Percentiles rank a stretch among this genome's conserved stretches.
Evolutionary conservation across 179 eudicot species (phyloP).

Genomic region (Silene noctiflora): DNA sequence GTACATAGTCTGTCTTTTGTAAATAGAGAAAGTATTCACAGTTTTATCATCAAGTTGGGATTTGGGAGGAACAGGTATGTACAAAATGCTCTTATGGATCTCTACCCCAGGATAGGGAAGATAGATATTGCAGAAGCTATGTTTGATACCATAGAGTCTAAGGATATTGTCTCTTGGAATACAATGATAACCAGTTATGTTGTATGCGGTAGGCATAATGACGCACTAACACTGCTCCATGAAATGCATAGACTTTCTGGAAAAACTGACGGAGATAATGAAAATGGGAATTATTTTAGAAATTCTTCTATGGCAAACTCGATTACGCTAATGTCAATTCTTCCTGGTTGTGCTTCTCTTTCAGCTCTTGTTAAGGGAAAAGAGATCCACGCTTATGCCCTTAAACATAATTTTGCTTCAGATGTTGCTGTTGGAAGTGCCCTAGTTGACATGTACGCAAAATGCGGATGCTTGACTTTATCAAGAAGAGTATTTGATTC

Average conservation of each 20-base stretch:
- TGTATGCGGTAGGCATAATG: slow-evolving; percentile 38
- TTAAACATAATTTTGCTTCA: slow-evolving; percentile 35
- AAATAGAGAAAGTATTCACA: slow-evolving; percentile 38
- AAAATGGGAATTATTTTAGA: slow-evolving; percentile 13
- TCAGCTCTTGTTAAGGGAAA: slow-evolving; percentile 45
- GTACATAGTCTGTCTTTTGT: slow-evolving; percentile 34
- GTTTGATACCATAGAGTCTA: slow-evolving; percentile 35
- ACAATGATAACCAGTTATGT: slow-evolving; percentile 47
- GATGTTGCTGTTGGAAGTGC: slow-evolving; percentile 50
- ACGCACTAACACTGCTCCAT: slow-evolving; percentile 42
- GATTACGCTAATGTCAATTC: slow-evolving; percentile 46
- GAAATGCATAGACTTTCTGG: slow-evolving; percentile 30
- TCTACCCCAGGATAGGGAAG: slow-evolving; percentile 45
- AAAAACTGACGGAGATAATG: slow-evolving; percentile 9
- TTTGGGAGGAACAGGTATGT: slow-evolving; percentile 30
- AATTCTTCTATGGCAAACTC: slow-evolving; percentile 29
- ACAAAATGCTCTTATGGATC: slow-evolving; percentile 44
- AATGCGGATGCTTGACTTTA: slow-evolving; percentile 45
- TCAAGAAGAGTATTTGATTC: slow-evolving; percentile 38
- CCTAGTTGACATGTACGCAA: slow-evolving; percentile 46
- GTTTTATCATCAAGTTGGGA: slow-evolving; percentile 41
- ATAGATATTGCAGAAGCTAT: slow-evolving; percentile 32
- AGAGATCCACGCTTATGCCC: slow-evolving; percentile 43
- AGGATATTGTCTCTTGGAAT: slow-evolving; percentile 47
- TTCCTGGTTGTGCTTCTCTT: slow-evolving; percentile 49